Base-by-base conservation (phyloP, 2,329 filamentous ascomycete genomes). In the Thelonectria olida region DNA sequence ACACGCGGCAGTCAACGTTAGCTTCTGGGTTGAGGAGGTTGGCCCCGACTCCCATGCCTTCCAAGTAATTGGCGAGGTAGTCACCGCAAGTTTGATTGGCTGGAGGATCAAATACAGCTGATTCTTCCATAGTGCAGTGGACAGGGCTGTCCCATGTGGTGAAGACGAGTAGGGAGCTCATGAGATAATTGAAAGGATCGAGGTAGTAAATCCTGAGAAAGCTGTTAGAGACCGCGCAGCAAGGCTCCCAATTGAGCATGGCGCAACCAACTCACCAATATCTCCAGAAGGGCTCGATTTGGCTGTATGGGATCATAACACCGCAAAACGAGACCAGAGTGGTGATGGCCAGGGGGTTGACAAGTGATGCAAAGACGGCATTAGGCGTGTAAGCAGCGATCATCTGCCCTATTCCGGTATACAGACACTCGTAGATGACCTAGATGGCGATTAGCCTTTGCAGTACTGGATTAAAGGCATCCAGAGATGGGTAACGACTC, bases 261-360 rank as follows among this genome's bases (percentile, higher is more conserved):
- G 9, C 9, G 13, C 5, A 31, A 3, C 28, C 28, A 31, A 6
- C 28, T 31, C 9, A 31, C 28, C 88, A 91, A 64, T 83, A 84
- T 22, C 80, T 78, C 91, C 91, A 93, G 75, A 93, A 93, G 1
- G 75, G 67, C 8, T 87, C 84, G 22, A 93, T 82, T 23, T 83
- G 82, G 0, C 69, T 69, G 64, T 89, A 92, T 0, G 90, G 90
- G 0, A 93, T 90, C 5, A 92, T 80, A 2, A 93, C 89, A 63
- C 91, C 91, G 67, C 90, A 93, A 79, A 94, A 93, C 1, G 84
- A 85, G 9, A 92, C 82, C 3, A 92, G 79, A 42, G 87, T 74
- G 70, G 83, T 81, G 57, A 89, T 76, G 12, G 88, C 52, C 1
- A 89, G 70, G 0, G 85, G 85, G 64, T 88, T 88, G 62, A 82